Percentiles rank a stretch among this genome's conserved stretches.
Conservation (phyloP, 805 yeast genomes). For the Blastobotrys parvus region DNA sequence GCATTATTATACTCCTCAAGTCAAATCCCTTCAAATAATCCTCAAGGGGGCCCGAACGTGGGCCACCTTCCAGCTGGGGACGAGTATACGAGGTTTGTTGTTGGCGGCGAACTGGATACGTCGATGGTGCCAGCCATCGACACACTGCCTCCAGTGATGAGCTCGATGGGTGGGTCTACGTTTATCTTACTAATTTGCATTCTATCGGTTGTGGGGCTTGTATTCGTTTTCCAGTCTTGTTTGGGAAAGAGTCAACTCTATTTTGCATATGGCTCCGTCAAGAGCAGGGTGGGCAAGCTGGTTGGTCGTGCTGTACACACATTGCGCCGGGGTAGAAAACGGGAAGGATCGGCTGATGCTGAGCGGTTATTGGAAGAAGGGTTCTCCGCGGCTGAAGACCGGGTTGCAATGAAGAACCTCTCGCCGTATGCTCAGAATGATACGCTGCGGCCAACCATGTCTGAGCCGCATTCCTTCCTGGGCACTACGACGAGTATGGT, state of each 20-base stretch:
- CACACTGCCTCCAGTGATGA: neutral
- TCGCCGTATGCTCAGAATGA: no score
- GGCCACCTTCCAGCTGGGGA: constrained; percentile 17
- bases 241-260: neutral
- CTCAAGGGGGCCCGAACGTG: constrained; percentile 13
- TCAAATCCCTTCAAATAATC: constrained; percentile 32
- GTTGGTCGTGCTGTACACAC: neutral
- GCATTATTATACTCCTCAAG: constrained; percentile 68
- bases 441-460: no score
- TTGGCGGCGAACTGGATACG: constrained; percentile 20
- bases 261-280: constrained; percentile 1
- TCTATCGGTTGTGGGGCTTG: no score
- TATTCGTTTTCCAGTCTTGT: constrained; percentile 6
- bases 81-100: constrained; percentile 11
- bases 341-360: neutral
- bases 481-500: constrained; percentile 19
- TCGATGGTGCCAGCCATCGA: neutral
- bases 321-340: neutral
- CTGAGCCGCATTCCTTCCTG: neutral
- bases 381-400: neutral
- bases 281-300: neutral
- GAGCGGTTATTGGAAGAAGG: constrained; percentile 14
- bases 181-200: neutral
- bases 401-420: neutral
- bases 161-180: neutral